Evolutionary conservation across 257 asterid genomes (phyloP), one percentile per base, ranked within the genome.

Genomic region (Solanum raphanifolium): DNA sequence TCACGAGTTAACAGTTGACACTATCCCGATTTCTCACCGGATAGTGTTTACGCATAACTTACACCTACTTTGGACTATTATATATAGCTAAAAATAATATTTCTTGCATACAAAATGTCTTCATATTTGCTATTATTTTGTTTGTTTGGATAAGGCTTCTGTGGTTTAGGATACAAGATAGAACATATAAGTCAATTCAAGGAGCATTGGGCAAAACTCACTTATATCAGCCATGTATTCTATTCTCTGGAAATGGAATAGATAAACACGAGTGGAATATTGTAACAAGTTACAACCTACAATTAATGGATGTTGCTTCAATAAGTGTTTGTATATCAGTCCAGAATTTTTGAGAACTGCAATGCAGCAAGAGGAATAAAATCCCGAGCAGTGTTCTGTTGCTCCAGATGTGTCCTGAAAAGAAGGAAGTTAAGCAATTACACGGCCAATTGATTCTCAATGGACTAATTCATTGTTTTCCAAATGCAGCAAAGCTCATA

Each of bases 271-370:
- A 43, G 20, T 29, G 32, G 13, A 72, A 72, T 2, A 4, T 4
- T 31, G 1, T 9, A 73, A 34, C 29, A 2, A n/a, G 13, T 62
- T 62, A 7, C 75, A 39, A 39, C 43, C 9, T 39, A 39, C 12
- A 69, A 41, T 9, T 20, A 66, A 90, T 90, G 92, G 83, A 71
- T 84, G 39, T 81, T 48, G 58, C 87, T 68, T 85, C 81, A 34
- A 43, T n/a, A 58, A 35, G 41, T 15, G 27, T 72, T 1, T 16
- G 6, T 0, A 3, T 65, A 27, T 29, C 75, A 13, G 62, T 71
- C 20, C 8, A 35, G 2, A 35, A 35, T 1, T 35, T 35, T 35
- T 35, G 0, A 35, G 2, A 35, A 35, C 2, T 35, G 38, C 38
- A 1, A 35, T 6, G 38, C 8, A 2, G 8, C 8, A 35, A 35